Base-by-base conservation (phyloP, 2,329 filamentous ascomycete genomes). In the Beauveria varroae region DNA sequence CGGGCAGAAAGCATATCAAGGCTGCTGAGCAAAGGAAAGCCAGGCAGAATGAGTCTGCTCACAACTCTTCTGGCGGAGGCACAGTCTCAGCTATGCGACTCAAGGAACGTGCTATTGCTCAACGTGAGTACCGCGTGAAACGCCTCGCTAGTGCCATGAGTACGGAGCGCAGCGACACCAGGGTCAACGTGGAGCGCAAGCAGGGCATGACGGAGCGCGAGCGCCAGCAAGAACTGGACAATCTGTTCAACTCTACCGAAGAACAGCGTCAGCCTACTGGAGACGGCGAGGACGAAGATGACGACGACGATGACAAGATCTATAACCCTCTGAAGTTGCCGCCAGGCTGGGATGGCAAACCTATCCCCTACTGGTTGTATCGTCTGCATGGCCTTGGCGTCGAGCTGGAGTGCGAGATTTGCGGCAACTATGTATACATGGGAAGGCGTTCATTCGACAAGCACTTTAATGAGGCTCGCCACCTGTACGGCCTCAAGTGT, bases 361-460 rank as follows among this genome's bases (percentile, higher is more conserved):
- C 96, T 0, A 99, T 99, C 68, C 95, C 96, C 0, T 99, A 95
- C 79, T 99, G 95, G 95, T 83, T 99, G 18, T 99, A 98, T 81
- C 95, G 97, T 68, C 82, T 99, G 18, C 95, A 99, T 71, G 95
- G 95, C 1, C 79, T 99, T 28, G 95, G 95, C 9, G 92, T 96
- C 14, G 95, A 99, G 68, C 96, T 97, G 67, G 83, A 89, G 0
- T 99, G 95, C 78, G 93, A 99, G 73, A 91, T 99, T 61, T 99
- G 95, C 71, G 95, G 95, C 61, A 98, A 98, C 75, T 97, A 92
- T 70, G 92, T 97, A n/a, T 98, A 98, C 78, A 97, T 96, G 89
- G 95, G 95, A 18, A 84, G 95, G 26, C 86, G 95, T 55, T 93
- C 93, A 1, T 99, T 97, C 68, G 95, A 99, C 72, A 99, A 99